Evolutionary conservation across 1,284 basidiomycete species (phyloP), one percentile per base, ranked within the genome.

Genomic region (Flammula alnicola): DNA sequence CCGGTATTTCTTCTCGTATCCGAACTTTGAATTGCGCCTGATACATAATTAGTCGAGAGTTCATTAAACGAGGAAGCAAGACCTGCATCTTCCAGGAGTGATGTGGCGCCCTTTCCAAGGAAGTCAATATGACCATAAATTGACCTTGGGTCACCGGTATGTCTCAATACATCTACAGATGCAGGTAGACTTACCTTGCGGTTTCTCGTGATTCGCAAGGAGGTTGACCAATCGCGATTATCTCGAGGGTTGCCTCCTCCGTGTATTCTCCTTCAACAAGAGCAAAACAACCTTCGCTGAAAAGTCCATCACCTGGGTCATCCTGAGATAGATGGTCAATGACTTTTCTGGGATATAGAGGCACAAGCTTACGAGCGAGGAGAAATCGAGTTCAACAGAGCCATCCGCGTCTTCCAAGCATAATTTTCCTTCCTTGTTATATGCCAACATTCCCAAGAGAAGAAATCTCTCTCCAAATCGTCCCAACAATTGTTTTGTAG

Each of bases 231-330:
- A 99, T 90, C 6, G 95, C 97, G 56, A 94, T 84, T 5, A 98
- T 94, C 51, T 88, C 80, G 46, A 99, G 78, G 1, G 82, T 90
- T 42, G 90, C 91, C 23, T 98, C 93, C 52, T 94, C 86, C 0
- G 93, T 98, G 65, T 98, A 99, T 63, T 95, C 93, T 26, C 97
- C 97, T 70, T 99, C 97, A 0, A 98, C 86, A 7, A 99, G 80
- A 1, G 95, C 93, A 69, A 98, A 90, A 52, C 89, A 93, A 0
- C 97, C 97, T 68, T 99, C 95, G 0, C 95, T 98, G 64, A 98
- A 99, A 11, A 99, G 71, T 0, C 97, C 97, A 66, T 98, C 95
- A 36, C 95, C 94, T 4, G 96, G 95, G 52, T 86, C 83, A 52
- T 93, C 91, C 94, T 95, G 56, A 37, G 26, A 41, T 22, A 27